A percentile compares a stretch with the other conserved stretches of the same genome.
phyloP scores from a whole-genome alignment of 768 basidiomycete species.

The Panaeolus cyanescens region DNA sequence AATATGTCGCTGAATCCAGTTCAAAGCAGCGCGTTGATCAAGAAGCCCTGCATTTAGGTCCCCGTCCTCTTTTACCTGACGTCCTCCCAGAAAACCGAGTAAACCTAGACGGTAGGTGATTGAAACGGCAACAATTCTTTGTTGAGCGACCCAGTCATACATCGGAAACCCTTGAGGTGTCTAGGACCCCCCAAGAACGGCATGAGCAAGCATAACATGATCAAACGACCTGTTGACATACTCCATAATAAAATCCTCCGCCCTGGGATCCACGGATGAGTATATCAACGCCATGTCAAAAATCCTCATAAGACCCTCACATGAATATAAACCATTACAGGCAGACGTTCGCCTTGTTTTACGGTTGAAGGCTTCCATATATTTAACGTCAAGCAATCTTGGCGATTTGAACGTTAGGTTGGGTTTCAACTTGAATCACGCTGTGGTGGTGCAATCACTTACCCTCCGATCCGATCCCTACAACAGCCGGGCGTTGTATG shows the following conservation, averaged over 20 bases:
- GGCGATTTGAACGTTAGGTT: slow-evolving; percentile 22
- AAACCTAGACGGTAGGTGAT: slow-evolving; percentile 26
- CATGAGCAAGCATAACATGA: neutral
- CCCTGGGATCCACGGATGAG: slow-evolving; percentile 26
- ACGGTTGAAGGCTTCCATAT: slow-evolving; percentile 50
- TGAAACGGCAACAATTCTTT: slow-evolving; percentile 40
- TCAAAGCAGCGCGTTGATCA: neutral
- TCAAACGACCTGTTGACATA: slow-evolving; percentile 8
- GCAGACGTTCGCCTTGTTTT: slow-evolving; percentile 24
- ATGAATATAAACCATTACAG: slow-evolving; percentile 34
- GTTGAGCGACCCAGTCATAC: slow-evolving; percentile 48
- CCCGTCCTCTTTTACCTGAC: neutral
- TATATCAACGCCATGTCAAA: neutral
- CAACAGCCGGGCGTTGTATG: slow-evolving; percentile 46
- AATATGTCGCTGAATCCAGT: slow-evolving; percentile 1
- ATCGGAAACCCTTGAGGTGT: slow-evolving; percentile 49
- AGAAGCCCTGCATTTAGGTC: neutral
- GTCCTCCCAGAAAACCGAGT: neutral
- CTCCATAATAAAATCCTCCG: slow-evolving; percentile 40
- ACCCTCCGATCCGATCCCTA: slow-evolving; percentile 49
- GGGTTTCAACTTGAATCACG: neutral
- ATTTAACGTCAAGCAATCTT: slow-evolving; percentile 62
- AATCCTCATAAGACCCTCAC: slow-evolving; percentile 20
- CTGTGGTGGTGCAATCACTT: slow-evolving; percentile 14
- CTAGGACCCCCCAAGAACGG: slow-evolving; percentile 16